These are phyloP conservation scores for Yamadazyma atlantica DNA, from an alignment of 1,139 yeast species.

Conservation along the genomic window DNA sequence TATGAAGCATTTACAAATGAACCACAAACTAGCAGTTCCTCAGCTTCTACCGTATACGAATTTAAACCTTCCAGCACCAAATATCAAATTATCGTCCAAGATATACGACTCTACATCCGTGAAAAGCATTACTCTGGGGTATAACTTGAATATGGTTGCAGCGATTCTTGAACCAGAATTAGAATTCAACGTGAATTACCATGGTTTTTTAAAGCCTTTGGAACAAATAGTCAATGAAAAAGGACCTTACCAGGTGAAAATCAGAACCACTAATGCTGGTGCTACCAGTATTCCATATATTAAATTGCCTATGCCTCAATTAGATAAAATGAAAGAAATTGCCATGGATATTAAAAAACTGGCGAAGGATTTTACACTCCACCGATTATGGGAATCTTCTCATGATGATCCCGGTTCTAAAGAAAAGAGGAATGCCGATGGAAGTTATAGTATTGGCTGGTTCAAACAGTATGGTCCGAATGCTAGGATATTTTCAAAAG, in stretches of 20 bases:
- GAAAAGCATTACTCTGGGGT: slow-evolving; percentile 24
- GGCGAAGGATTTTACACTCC: slow-evolving; percentile 20
- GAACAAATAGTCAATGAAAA: slow-evolving; percentile 24
- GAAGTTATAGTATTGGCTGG: slow-evolving; percentile 25
- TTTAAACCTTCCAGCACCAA: slow-evolving; percentile 9
- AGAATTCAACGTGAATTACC: slow-evolving; percentile 35
- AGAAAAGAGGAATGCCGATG: slow-evolving; percentile 19
- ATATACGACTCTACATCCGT: slow-evolving; percentile 14
- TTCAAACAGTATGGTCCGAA: slow-evolving; percentile 28
- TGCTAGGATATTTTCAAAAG: slow-evolving; percentile 29
- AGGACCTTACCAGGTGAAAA: slow-evolving; percentile 40
- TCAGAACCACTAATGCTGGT: slow-evolving; percentile 33
- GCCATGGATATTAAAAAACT: slow-evolving; percentile 36
- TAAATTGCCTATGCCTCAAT: slow-evolving; percentile 25
- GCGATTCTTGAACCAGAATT: slow-evolving; percentile 36
- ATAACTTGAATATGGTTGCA: slow-evolving; percentile 35
- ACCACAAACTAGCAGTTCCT: slow-evolving; percentile 33
- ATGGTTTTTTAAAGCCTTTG: slow-evolving; percentile 21
- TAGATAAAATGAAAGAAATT: slow-evolving; percentile 21
- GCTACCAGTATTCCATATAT: slow-evolving; percentile 30
- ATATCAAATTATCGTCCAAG: slow-evolving; percentile 8
- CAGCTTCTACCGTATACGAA: slow-evolving; percentile 31
- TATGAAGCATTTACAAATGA: slow-evolving; percentile 29
- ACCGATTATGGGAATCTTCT: slow-evolving; percentile 28
- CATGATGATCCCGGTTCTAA: slow-evolving; percentile 9